phyloP scores from a whole-genome alignment of 164 flowering plant genomes.

The Macadamia tetraphylla region DNA sequence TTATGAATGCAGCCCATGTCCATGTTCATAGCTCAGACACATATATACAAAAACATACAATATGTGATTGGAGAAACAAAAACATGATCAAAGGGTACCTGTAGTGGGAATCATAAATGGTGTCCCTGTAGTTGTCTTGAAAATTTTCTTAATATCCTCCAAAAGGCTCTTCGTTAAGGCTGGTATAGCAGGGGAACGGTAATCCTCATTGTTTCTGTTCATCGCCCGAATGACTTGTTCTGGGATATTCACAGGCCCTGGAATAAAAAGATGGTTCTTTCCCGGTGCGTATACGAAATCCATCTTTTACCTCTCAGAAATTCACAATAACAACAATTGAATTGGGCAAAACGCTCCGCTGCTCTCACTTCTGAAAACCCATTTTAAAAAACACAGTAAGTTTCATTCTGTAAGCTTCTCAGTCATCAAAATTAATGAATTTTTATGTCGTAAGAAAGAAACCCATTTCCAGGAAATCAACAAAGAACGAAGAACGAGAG shows the following conservation, averaged over 20 bases:
- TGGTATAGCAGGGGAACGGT: conserved; percentile 95
- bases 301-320: conserved; percentile 40
- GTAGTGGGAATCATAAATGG: conserved; percentile 92
- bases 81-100: conserved; percentile 33
- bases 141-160: conserved; percentile 94
- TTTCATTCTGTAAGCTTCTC: too few relatives aligned
- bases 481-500: too few relatives aligned
- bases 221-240: conserved; percentile 91
- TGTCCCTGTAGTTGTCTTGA: conserved; percentile 85
- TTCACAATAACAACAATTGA: conserved; percentile 11
- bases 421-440: too few relatives aligned
- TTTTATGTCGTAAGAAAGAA: too few relatives aligned
- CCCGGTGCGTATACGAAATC: conserved; percentile 89
- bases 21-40: too few relatives aligned
- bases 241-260: conserved; percentile 96
- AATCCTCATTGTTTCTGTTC: conserved; percentile 98
- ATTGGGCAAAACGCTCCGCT: neutral
- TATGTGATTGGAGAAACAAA: too few relatives aligned
- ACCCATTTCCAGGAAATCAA: too few relatives aligned
- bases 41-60: too few relatives aligned
- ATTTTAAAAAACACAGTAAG: too few relatives aligned
- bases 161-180: conserved; percentile 81
- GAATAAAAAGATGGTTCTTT: conserved; percentile 93
- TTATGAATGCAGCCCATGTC: too few relatives aligned
- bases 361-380: too few relatives aligned